phyloP scores from a whole-genome alignment of 805 yeast species.

The Jamesozyma rosinii region DNA sequence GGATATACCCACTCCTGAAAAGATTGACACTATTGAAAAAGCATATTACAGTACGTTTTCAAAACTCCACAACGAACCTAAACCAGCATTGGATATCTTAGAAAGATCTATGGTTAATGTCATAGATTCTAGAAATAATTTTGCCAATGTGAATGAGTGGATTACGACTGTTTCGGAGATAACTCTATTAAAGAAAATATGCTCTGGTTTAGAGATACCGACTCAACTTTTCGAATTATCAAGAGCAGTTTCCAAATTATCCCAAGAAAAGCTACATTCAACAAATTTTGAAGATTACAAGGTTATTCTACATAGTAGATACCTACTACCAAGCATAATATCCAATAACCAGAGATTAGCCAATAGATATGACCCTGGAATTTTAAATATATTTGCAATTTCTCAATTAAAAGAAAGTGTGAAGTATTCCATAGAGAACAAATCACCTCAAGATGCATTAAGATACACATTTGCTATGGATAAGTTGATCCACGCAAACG shows the following conservation, averaged over 20 bases:
- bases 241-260: constrained; percentile 1
- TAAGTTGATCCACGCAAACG: constrained; percentile 1
- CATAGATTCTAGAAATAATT: constrained; percentile 4
- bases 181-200: constrained; percentile 6
- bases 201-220: neutral
- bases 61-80: constrained; percentile 16
- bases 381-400: neutral
- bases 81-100: constrained; percentile 1
- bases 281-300: constrained; percentile 9
- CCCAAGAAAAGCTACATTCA: constrained; percentile 4
- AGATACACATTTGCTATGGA: constrained; percentile 13
- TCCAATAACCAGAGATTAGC: neutral
- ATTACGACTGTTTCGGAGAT: constrained; percentile 13
- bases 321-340: constrained; percentile 7
- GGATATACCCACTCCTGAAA: constrained; percentile 51
- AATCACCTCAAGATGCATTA: constrained; percentile 20
- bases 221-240: neutral
- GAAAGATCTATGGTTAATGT: constrained; percentile 5
- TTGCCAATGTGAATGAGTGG: constrained; percentile 17
- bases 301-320: constrained; percentile 14
- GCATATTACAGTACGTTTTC: constrained; percentile 47
- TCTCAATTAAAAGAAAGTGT: constrained; percentile 8
- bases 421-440: constrained; percentile 8
- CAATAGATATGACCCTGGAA: neutral
- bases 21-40: constrained; percentile 34